These are phyloP conservation scores for Sicyos edulis DNA, from an alignment of 306 rosid species.

Conservation along the genomic window DNA sequence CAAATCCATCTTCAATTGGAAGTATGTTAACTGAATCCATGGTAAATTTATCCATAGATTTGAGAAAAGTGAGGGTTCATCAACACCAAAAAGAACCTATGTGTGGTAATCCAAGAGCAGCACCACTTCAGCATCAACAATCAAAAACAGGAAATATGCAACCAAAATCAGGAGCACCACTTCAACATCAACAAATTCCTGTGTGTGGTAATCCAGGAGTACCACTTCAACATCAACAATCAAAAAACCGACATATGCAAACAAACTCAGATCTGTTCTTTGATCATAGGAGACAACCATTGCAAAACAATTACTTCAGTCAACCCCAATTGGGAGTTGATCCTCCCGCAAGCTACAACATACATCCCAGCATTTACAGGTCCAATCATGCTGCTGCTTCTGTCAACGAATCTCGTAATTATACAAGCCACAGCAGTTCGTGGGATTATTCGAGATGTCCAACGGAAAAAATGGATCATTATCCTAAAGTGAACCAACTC, in stretches of 20 bases:
- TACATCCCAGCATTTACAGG: slow-evolving; percentile 1
- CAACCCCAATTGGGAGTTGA: background rate
- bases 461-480: slow-evolving; percentile 17
- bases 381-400: slow-evolving; percentile 11
- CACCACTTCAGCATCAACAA: background rate
- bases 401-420: background rate
- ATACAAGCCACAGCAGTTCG: slow-evolving; percentile 16
- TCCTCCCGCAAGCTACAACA: background rate
- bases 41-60: slow-evolving; percentile 2
- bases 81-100: background rate
- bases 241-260: too few species aligned
- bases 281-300: background rate
- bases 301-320: background rate
- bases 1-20: slow-evolving; percentile 10
- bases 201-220: too few species aligned
- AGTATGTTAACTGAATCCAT: background rate
- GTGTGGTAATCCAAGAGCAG: background rate
- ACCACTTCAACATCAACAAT: too few species aligned
- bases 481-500: background rate
- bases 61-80: background rate
- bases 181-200: too few species aligned
- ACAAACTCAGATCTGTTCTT: background rate
- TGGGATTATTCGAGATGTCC: slow-evolving; percentile 30
- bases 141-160: background rate
- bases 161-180: background rate